Percentiles rank a stretch among this genome's conserved stretches.
phyloP scores from a whole-genome alignment of 2,329 filamentous ascomycete genomes.

The Pestalotiopsis sp. region DNA sequence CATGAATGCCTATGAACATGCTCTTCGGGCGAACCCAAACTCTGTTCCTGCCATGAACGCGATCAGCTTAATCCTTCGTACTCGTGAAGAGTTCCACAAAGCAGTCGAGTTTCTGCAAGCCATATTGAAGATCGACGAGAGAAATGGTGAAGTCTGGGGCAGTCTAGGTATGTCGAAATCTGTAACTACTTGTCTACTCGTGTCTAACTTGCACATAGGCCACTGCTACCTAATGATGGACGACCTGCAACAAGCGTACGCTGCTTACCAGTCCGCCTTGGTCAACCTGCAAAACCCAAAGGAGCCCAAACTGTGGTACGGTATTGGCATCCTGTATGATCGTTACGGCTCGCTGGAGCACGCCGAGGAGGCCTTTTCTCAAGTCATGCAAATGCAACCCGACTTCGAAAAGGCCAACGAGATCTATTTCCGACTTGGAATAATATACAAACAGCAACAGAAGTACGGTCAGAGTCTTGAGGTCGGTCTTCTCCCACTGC shows the following conservation, averaged over 20 bases:
- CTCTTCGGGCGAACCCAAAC: slow-evolving; percentile 82
- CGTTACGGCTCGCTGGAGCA: slow-evolving; percentile 95
- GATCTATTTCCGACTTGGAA: slow-evolving; percentile 98
- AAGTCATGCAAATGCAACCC: slow-evolving; percentile 98
- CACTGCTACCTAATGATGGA: slow-evolving; percentile 99
- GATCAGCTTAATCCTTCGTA: slow-evolving; percentile 88
- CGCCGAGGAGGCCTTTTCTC: slow-evolving; percentile 95
- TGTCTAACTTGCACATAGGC: slow-evolving; percentile 52
- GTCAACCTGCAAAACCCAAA: slow-evolving; percentile 94
- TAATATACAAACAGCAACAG: slow-evolving; percentile 98
- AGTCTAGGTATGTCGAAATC: slow-evolving; percentile 70
- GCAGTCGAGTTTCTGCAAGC: slow-evolving; percentile 91
- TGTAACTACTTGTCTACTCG: not conserved
- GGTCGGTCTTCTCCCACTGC: slow-evolving; percentile 52
- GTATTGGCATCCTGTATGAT: slow-evolving; percentile 96
- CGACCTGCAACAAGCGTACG: slow-evolving; percentile 94
- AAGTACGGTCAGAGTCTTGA: slow-evolving; percentile 93
- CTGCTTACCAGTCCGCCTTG: slow-evolving; percentile 92
- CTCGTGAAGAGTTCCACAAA: slow-evolving; percentile 90
- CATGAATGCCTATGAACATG: slow-evolving; percentile 87
- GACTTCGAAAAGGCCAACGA: slow-evolving; percentile 99
- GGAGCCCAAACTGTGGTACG: slow-evolving; percentile 98
- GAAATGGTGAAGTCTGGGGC: slow-evolving; percentile 95
- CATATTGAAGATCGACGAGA: slow-evolving; percentile 85
- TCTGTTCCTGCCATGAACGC: slow-evolving; percentile 92